Evolutionary conservation across 2,329 filamentous ascomycete genomes (phyloP), one percentile per base, ranked within the genome.

Genomic region (Verticillium dahliae): DNA sequence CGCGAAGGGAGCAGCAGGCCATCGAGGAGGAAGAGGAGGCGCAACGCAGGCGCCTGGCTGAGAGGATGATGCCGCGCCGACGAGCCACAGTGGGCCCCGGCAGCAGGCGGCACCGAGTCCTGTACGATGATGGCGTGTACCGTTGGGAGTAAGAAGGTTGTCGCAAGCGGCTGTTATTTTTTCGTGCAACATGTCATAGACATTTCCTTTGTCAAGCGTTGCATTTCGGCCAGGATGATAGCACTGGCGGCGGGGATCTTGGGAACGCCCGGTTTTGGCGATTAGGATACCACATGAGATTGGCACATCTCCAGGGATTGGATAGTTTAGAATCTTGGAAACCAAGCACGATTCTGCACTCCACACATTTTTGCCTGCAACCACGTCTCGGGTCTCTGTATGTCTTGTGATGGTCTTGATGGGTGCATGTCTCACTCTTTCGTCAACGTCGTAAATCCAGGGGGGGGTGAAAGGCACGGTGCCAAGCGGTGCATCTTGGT

Each of bases 41-140:
- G 2, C 74, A 76, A 69, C 70, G 67, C 13, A 70, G 71, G 57
- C 74, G 78, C 39, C 70, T 80, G 2, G 72, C 65, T 61, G 75
- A 80, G 68, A 73, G 78, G 22, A 74, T 78, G 71, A 71, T 73
- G 64, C 76, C 75, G 3, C 69, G 68, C 50, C 73, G 75, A 18
- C 70, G 74, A 1, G 71, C 75, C 2, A 74, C 74, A 2, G 71
- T 78, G 11, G 73, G 73, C 18, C 68, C 75, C 33, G 72, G 72
- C 58, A 72, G 71, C 63, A 69, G 74, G 31, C 71, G 76, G 35
- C 70, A 71, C 52, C 70, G 73, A 37, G 71, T 76, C 2, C 61
- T 69, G 35, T 78, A 76, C 66, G 75, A 75, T 14, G 73, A 77
- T 50, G 75, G 74, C 1, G 59, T 73, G 6, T 78, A 77, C 69